Evolutionary conservation across 139 green algal species (phyloP).

Genomic region (Chlamydomonas asymmetrica): DNA sequence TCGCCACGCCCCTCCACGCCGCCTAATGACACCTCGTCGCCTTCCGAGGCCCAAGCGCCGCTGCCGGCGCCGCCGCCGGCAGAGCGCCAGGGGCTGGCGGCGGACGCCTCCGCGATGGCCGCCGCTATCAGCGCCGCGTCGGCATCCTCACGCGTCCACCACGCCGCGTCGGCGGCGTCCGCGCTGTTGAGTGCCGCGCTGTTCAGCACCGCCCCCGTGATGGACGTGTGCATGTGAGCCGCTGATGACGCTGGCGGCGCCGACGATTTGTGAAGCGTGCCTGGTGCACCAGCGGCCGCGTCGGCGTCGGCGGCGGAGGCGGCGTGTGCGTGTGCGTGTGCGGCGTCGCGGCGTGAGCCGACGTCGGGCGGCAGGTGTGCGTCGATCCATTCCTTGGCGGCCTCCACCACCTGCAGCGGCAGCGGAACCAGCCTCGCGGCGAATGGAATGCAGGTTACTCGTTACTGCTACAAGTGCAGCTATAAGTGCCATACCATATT

Average conservation of each 20-base stretch:
- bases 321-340: background rate
- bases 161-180: background rate
- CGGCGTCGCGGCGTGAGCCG: constrained; percentile 1
- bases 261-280: background rate
- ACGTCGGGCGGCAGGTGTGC: constrained; percentile 38
- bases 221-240: no score
- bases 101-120: constrained; percentile 42
- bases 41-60: background rate
- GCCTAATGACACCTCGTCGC: background rate
- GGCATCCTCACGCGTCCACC: constrained; percentile 41
- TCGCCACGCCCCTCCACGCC: background rate
- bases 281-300: background rate
- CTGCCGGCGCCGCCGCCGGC: constrained; percentile 20
- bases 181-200: background rate
- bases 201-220: background rate
- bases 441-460: no score
- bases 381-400: constrained; percentile 51
- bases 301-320: background rate
- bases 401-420: constrained; percentile 34
- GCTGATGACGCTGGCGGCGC: background rate
- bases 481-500: no score
- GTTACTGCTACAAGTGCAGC: no score
- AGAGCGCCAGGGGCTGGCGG: constrained; percentile 20
- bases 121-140: constrained; percentile 27
- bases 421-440: background rate